phyloP scores from a whole-genome alignment of 73 alveolate genomes.

The Symbiodinium pilosum region DNA sequence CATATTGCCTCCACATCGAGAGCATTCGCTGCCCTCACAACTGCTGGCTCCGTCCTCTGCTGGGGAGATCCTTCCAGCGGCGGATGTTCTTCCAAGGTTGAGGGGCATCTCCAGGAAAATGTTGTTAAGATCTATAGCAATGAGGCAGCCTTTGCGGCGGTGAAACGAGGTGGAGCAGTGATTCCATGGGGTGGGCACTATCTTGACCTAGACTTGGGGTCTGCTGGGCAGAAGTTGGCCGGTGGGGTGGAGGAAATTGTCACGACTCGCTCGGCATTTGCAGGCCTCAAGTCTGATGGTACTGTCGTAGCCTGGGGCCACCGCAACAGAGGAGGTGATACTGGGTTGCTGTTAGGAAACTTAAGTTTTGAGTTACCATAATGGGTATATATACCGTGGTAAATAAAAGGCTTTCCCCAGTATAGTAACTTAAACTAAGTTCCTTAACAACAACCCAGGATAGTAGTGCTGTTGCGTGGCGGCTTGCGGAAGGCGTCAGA shows the following conservation, averaged over 20 bases:
- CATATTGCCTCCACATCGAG: slow-evolving; percentile 9
- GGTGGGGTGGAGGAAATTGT: background rate
- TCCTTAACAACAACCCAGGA: too few relatives aligned
- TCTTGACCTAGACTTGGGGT: slow-evolving; percentile 20
- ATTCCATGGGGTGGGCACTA: slow-evolving; percentile 88
- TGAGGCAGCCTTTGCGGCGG: slow-evolving; percentile 74
- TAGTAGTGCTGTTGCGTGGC: background rate
- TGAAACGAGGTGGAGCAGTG: slow-evolving; percentile 23
- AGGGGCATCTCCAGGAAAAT: background rate
- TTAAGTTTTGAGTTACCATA: too few relatives aligned
- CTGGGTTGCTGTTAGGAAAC: too few relatives aligned
- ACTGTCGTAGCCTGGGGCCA: slow-evolving; percentile 82
- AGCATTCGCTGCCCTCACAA: slow-evolving; percentile 52
- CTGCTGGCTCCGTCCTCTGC: slow-evolving; percentile 3
- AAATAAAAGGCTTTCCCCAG: too few relatives aligned
- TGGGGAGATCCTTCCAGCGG: slow-evolving; percentile 70
- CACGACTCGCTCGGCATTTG: slow-evolving; percentile 54
- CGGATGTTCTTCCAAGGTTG: background rate
- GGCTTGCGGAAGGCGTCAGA: background rate
- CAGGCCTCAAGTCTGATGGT: slow-evolving; percentile 9
- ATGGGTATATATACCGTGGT: too few relatives aligned
- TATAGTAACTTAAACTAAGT: too few relatives aligned
- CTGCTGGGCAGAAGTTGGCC: background rate
- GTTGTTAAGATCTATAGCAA: slow-evolving; percentile 26
- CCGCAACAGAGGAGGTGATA: slow-evolving; percentile 89